Evolutionary conservation across 2,329 filamentous ascomycete genomes (phyloP).

Genomic region (Juglanconis oblonga): DNA sequence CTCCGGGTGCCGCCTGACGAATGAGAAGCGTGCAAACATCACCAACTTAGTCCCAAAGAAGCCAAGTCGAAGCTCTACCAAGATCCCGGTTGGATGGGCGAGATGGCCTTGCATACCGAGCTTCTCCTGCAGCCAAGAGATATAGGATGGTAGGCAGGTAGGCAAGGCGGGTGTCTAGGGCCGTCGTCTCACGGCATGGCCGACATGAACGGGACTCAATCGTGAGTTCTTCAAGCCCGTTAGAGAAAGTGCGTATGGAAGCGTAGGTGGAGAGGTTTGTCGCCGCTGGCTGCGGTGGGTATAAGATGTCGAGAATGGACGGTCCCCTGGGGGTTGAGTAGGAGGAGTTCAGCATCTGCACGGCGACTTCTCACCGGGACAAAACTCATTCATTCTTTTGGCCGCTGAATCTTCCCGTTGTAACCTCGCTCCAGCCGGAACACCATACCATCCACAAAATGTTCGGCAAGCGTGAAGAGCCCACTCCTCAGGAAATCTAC

Average conservation of each 20-base stretch:
- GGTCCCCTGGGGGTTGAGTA: too few species aligned
- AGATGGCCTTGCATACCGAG: background rate
- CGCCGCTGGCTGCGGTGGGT: background rate
- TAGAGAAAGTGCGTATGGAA: background rate
- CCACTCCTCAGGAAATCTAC: constrained; percentile 19
- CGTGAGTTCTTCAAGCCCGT: background rate
- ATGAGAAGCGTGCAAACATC: background rate
- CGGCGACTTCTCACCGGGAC: background rate
- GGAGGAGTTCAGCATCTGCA: background rate
- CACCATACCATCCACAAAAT: constrained; percentile 12
- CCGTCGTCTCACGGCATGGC: constrained; percentile 1
- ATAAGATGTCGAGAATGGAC: constrained; percentile 2
- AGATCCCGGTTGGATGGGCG: background rate
- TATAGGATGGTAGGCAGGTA: background rate
- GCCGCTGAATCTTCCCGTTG: background rate
- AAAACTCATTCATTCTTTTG: too few species aligned
- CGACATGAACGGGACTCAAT: background rate
- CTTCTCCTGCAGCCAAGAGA: constrained; percentile 4
- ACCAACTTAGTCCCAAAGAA: background rate
- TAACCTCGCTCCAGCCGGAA: background rate
- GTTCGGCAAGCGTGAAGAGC: constrained; percentile 23
- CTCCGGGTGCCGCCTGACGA: background rate
- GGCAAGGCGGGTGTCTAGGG: background rate
- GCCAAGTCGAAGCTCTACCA: constrained; percentile 10
- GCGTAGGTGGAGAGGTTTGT: background rate